phyloP scores from a whole-genome alignment of 139 green algal species.

The Coelastrella sp. region DNA sequence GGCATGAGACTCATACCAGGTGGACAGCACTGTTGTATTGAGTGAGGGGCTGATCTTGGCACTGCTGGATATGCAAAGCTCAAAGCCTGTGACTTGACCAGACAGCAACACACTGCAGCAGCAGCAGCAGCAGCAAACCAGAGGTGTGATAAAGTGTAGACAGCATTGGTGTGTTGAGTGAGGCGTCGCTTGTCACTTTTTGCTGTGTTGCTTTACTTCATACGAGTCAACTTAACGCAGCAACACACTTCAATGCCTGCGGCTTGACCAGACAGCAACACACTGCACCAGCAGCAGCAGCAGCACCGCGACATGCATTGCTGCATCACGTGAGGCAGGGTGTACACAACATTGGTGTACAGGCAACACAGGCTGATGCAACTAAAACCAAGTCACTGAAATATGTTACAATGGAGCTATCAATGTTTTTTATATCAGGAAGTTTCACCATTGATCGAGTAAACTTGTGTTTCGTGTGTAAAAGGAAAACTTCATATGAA shows the following conservation, averaged over 20 bases:
- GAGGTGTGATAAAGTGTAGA: not conserved
- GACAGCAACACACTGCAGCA: not conserved
- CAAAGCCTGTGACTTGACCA: not conserved
- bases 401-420: too few species aligned
- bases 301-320: too few species aligned
- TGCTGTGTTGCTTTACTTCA: not conserved
- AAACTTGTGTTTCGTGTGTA: too few species aligned
- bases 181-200: not conserved
- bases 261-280: not conserved
- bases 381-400: not conserved
- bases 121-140: not conserved
- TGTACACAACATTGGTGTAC: too few species aligned
- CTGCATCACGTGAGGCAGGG: too few species aligned
- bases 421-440: too few species aligned
- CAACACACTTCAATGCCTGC: not conserved
- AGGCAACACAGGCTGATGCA: too few species aligned
- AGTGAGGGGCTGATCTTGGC: not conserved
- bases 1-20: too few species aligned
- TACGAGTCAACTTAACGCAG: too few species aligned
- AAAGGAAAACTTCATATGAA: not conserved
- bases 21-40: too few species aligned
- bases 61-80: conserved; percentile 7
- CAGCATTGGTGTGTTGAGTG: not conserved
- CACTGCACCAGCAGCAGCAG: not conserved
- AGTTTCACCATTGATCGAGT: not conserved